These are phyloP conservation scores for Sanghuangporus weigelae DNA, from an alignment of 1,284 basidiomycete genomes.

Conservation along the genomic window DNA sequence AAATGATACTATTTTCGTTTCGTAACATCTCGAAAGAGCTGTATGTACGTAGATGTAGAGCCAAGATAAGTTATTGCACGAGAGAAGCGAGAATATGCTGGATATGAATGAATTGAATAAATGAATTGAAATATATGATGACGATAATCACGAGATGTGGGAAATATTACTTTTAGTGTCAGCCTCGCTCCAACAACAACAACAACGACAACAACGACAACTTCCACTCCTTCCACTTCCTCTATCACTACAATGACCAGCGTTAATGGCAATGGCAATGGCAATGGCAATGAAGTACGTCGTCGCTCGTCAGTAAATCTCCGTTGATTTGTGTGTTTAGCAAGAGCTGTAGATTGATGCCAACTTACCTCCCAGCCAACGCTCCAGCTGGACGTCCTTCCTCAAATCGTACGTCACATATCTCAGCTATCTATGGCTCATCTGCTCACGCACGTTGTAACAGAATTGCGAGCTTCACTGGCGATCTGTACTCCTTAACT, in stretches of 20 bases:
- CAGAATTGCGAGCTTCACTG: slow-evolving; percentile 80
- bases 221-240: not conserved
- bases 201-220: not conserved
- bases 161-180: too few species aligned
- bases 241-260: not conserved
- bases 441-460: not conserved
- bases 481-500: slow-evolving; percentile 91
- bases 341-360: not conserved
- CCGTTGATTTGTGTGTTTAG: not conserved
- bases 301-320: not conserved
- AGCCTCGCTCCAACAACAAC: not conserved
- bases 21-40: not conserved
- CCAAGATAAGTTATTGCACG: not conserved
- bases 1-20: not conserved
- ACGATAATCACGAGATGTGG: not conserved
- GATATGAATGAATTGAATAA: not conserved
- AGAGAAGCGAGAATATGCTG: not conserved
- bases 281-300: not conserved
- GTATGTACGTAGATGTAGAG: slow-evolving; percentile 17
- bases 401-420: slow-evolving; percentile 64
- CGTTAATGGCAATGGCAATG: not conserved
- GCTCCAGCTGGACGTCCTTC: slow-evolving; percentile 73
- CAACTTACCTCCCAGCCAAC: slow-evolving; percentile 40
- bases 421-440: not conserved
- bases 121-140: not conserved